Conservation (phyloP, 2,329 filamentous ascomycete genomes). For the Talaromyces amestolkiae region DNA sequence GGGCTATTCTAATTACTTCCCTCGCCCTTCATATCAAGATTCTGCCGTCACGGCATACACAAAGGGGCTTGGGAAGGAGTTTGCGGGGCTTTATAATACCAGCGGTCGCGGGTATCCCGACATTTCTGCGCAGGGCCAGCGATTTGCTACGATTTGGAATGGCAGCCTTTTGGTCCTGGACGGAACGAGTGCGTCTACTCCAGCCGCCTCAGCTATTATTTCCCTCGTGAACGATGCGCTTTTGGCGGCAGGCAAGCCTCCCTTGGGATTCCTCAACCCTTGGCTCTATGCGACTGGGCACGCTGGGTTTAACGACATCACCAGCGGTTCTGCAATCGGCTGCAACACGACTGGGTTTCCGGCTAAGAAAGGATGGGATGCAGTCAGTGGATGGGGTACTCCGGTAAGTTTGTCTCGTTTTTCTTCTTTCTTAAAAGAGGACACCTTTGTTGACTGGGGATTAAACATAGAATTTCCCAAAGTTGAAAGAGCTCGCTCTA, state of each 20-base stretch:
- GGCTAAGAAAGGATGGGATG: conserved; percentile 31
- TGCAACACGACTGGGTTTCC: not conserved
- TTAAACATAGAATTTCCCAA: too few relatives aligned
- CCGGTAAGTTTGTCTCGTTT: conserved; percentile 14
- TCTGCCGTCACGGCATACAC: too few relatives aligned
- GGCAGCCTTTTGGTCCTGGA: not conserved
- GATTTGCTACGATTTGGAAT: not conserved
- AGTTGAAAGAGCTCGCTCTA: too few relatives aligned
- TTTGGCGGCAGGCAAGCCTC: conserved; percentile 49
- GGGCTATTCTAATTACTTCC: conserved; percentile 49
- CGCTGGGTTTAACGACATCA: conserved; percentile 5
- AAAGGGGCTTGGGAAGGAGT: too few relatives aligned
- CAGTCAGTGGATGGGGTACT: conserved; percentile 33
- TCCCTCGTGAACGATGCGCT: conserved; percentile 62
- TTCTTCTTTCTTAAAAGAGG: too few relatives aligned
- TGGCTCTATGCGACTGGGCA: conserved; percentile 49
- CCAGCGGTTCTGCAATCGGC: conserved; percentile 1
- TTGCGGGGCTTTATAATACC: conserved; percentile 35
- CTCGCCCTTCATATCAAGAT: conserved; percentile 44
- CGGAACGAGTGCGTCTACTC: conserved; percentile 50
- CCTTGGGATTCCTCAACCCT: conserved; percentile 60
- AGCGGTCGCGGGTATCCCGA: conserved; percentile 62
- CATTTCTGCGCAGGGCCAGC: conserved; percentile 50
- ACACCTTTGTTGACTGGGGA: too few relatives aligned
- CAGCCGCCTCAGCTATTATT: conserved; percentile 59